Evolutionary conservation across 306 rosid genomes (phyloP).

Genomic region (Lathyrus oleraceus): DNA sequence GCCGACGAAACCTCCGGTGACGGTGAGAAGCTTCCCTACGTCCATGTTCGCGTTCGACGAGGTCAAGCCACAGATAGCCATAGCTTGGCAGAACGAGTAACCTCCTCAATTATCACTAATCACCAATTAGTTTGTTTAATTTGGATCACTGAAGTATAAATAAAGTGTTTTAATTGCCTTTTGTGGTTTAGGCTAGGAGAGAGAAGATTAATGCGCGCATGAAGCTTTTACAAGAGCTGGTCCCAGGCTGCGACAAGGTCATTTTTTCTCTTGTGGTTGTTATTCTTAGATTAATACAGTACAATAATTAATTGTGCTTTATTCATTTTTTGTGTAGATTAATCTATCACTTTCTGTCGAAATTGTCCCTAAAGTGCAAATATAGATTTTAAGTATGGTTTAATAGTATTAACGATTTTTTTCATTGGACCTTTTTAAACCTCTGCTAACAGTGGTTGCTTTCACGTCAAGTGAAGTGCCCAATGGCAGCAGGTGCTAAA

Average conservation of each 20-base stretch:
- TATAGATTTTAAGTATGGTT: slow-evolving; percentile 36
- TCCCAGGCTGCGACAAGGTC: slow-evolving; percentile 97
- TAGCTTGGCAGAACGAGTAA: slow-evolving; percentile 95
- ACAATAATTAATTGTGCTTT: slow-evolving; percentile 37
- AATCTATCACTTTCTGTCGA: slow-evolving; percentile 37
- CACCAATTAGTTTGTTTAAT: slow-evolving; percentile 30
- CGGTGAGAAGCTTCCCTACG: slow-evolving; percentile 75
- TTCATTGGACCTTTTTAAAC: slow-evolving; percentile 48
- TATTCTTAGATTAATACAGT: slow-evolving; percentile 34
- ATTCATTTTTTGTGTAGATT: slow-evolving; percentile 42
- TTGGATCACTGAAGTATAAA: slow-evolving; percentile 1
- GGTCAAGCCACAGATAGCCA: slow-evolving; percentile 98
- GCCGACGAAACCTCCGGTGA: slow-evolving; percentile 58
- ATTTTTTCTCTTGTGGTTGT: slow-evolving; percentile 35
- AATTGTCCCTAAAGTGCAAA: slow-evolving; percentile 55
- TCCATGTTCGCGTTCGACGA: slow-evolving; percentile 96
- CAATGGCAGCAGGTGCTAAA: slow-evolving; percentile 29
- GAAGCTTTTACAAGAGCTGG: slow-evolving; percentile 96
- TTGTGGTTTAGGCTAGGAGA: slow-evolving; percentile 81
- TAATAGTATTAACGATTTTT: slow-evolving; percentile 43
- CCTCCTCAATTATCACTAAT: slow-evolving; percentile 33
- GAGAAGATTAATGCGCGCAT: slow-evolving; percentile 97
- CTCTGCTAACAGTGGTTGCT: slow-evolving; percentile 45
- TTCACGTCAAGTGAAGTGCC: slow-evolving; percentile 58
- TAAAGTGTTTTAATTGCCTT: not conserved